phyloP scores from a whole-genome alignment of 768 basidiomycete genomes.

The Mycena polygramma region DNA sequence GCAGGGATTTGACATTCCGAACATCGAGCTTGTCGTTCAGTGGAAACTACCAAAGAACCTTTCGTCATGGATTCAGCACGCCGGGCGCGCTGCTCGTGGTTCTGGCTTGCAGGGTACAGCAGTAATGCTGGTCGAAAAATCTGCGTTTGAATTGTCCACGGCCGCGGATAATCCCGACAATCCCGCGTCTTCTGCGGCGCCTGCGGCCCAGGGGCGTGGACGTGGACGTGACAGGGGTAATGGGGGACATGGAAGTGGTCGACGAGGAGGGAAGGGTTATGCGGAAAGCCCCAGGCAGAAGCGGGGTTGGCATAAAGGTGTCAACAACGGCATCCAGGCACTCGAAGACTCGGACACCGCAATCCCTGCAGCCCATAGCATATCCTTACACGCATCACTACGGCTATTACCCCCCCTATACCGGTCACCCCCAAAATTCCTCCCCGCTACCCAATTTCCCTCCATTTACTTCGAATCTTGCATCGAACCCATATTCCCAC shows the following conservation, averaged over 20 bases:
- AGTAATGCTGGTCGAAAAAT: slow-evolving; percentile 43
- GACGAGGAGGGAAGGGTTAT: background rate
- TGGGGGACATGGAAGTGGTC: background rate
- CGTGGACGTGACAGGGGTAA: background rate
- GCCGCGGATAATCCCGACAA: too few species aligned
- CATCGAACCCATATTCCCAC: too few species aligned
- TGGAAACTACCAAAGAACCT: slow-evolving; percentile 50
- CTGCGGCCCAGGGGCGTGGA: background rate
- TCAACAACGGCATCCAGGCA: background rate
- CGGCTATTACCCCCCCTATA: too few species aligned
- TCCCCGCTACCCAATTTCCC: too few species aligned
- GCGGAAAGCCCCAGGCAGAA: background rate
- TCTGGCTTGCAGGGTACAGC: slow-evolving; percentile 39
- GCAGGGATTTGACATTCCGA: slow-evolving; percentile 41
- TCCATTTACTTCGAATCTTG: too few species aligned
- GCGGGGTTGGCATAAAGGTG: background rate
- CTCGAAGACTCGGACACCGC: background rate
- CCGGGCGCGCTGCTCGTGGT: slow-evolving; percentile 48
- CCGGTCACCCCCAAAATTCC: too few species aligned
- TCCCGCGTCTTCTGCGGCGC: too few species aligned
- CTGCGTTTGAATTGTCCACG: background rate
- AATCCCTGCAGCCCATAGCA: too few species aligned
- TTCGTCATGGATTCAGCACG: slow-evolving; percentile 50
- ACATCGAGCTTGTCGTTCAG: slow-evolving; percentile 53
- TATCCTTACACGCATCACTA: too few species aligned